These are phyloP conservation scores for Litchi chinensis DNA, from an alignment of 345 rosid species.

Conservation along the genomic window DNA sequence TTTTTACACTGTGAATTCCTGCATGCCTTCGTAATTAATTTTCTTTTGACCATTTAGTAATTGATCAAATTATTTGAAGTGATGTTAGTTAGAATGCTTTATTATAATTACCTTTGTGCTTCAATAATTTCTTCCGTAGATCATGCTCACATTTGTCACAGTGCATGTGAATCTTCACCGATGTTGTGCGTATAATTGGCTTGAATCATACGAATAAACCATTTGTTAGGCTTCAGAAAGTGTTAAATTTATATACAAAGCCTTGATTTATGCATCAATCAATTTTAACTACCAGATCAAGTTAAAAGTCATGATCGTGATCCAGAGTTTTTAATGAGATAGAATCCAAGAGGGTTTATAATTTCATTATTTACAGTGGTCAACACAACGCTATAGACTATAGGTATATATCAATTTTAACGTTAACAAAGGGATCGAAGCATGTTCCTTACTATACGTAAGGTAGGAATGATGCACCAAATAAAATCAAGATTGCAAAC, in stretches of 20 bases:
- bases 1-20: conserved; percentile 66
- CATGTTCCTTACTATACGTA: too few relatives aligned
- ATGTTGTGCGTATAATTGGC: conserved; percentile 46
- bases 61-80: neutral
- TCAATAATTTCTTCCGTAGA: conserved; percentile 52
- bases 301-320: too few relatives aligned
- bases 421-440: too few relatives aligned
- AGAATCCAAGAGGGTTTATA: neutral
- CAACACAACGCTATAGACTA: too few relatives aligned
- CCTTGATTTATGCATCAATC: neutral
- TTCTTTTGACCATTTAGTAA: neutral
- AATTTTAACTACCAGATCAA: too few relatives aligned
- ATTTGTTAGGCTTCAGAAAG: neutral
- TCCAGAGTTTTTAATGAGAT: neutral
- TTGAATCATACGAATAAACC: conserved; percentile 21
- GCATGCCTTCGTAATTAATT: conserved; percentile 11
- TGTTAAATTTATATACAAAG: neutral
- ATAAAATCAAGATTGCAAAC: too few relatives aligned
- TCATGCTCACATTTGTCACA: conserved; percentile 75
- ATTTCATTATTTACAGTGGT: too few relatives aligned
- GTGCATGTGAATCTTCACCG: conserved; percentile 71
- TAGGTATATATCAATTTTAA: too few relatives aligned
- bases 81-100: neutral
- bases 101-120: conserved; percentile 54
- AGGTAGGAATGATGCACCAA: too few relatives aligned